Percentiles rank a stretch among this genome's conserved stretches.
Evolutionary conservation across 306 rosid species (phyloP).

Genomic region (barrel medic (Medicago truncatula)): MtrunA17r5.0-ANR NC_053042.1:38663501-38664000

Average conservation of each 20-base stretch:
- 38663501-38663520: constrained; percentile 94
- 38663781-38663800: constrained; percentile 48
- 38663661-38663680: neutral
- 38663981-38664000: constrained; percentile 97
- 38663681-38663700: neutral
- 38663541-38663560: constrained; percentile 88
- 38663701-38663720: constrained; percentile 33
- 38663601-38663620: constrained; percentile 49
- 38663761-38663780: constrained; percentile 45
- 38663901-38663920: constrained; percentile 51
- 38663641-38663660: neutral
- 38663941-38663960: constrained; percentile 94
- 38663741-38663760: constrained; percentile 46
- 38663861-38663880: constrained; percentile 70
- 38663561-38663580: constrained; percentile 71
- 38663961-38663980: constrained; percentile 92
- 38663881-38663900: constrained; percentile 40
- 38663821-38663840: constrained; percentile 52
- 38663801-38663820: constrained; percentile 78
- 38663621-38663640: constrained; percentile 45
- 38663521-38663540: constrained; percentile 75
- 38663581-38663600: constrained; percentile 53
- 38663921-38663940: constrained; percentile 75
- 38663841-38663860: constrained; percentile 36
- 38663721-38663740: constrained; percentile 26